Evolutionary conservation across 2,329 filamentous ascomycete species (phyloP).

Genomic region (Alternaria angustiovoidea): DNA sequence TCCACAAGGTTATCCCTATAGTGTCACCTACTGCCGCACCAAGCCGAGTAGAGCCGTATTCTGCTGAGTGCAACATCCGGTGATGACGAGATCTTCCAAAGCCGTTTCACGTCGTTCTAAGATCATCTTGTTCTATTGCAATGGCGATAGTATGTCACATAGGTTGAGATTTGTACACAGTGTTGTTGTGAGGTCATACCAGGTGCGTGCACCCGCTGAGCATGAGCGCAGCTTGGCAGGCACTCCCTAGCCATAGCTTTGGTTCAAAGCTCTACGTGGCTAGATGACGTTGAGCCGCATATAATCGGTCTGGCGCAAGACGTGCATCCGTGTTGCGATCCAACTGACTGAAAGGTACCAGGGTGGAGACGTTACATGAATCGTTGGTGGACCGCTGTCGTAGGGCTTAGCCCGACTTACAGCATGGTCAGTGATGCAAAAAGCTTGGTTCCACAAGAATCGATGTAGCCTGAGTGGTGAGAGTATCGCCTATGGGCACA

Average conservation of each 20-base stretch:
- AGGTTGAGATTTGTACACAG: neutral
- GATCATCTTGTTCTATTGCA: neutral
- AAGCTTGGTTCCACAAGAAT: neutral
- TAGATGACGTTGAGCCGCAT: neutral
- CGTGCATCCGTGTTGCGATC: too few relatives aligned
- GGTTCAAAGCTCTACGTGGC: neutral
- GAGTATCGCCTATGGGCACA: neutral
- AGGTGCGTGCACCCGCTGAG: neutral
- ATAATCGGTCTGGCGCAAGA: neutral
- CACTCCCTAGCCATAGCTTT: neutral
- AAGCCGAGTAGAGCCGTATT: too few relatives aligned
- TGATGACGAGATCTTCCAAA: too few relatives aligned
- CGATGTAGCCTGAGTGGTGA: neutral
- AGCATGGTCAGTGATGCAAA: neutral
- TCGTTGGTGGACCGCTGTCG: neutral
- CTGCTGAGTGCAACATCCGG: too few relatives aligned
- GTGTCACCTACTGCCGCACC: too few relatives aligned
- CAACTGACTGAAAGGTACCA: neutral
- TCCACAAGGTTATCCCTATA: too few relatives aligned
- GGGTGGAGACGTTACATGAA: neutral
- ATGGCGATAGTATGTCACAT: neutral
- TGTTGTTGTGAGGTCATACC: neutral
- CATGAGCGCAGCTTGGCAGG: neutral
- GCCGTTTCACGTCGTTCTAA: neutral
- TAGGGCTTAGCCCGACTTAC: neutral